Base-by-base conservation (phyloP, 805 yeast genomes). In the Candida corydali region DNA sequence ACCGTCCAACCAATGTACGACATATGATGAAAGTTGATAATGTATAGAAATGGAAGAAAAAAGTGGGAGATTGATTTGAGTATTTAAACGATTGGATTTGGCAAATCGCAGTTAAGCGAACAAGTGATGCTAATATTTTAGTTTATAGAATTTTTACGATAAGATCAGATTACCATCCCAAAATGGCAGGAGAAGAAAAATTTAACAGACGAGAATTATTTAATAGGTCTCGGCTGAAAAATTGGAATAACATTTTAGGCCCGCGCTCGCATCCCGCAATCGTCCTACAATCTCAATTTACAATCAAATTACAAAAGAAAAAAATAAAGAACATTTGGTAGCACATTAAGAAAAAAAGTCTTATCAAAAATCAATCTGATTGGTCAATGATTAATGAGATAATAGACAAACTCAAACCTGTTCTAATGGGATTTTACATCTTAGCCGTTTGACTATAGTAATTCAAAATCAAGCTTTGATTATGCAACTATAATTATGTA, bases 1-100 rank as follows among this genome's bases (percentile, higher is more conserved):
- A 84, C 71, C 9, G 95, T 77, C 96, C 96, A 88, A 26, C 95
- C 95, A 28, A 61, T 62, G 34, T 46, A 56, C 14, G 40, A 36
- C 33, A 31, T 31, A n/a, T n/a, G n/a, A n/a, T n/a, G n/a, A n/a
- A n/a, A n/a, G n/a, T n/a, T n/a, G 16, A 4, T 17, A 15, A 12
- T 12, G 12, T 19, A 18, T 8, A n/a, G 14, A 22, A 10, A 8
- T 16, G n/a, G n/a, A n/a, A n/a, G n/a, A 30, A 30, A 30, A 17
- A 11, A 20, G 4, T 26, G 4, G 6, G 8, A 5, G 11, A 27
- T 17, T 8, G 18, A 6, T 14, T 14, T 7, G 29, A 10, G 16
- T 27, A 27, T 27, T 27, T 27, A 27, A 27, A 27, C 16, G 18
- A 14, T 16, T 5, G 9, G 4, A 4, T 27, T 9, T 8, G 7